Evolutionary conservation across 352 stramenopile genomes (phyloP).

Genomic region (Globisporangium canariense): DNA sequence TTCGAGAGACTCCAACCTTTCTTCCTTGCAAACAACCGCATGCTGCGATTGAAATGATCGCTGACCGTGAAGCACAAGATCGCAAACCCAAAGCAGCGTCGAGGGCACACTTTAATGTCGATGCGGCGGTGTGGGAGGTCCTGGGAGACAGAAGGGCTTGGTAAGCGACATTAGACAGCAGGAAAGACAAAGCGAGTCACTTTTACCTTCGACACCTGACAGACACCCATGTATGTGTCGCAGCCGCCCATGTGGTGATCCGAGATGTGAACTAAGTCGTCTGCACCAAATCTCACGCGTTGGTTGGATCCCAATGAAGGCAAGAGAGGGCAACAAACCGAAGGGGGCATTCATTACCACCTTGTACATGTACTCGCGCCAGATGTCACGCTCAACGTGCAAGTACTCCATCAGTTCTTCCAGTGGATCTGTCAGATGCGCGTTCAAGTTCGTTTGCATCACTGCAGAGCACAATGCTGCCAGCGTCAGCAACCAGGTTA

Average conservation of each 20-base stretch:
- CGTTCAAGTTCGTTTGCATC: conserved; percentile 68
- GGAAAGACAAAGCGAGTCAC: background rate
- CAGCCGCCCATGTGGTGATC: conserved; percentile 50
- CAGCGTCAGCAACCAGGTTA: background rate
- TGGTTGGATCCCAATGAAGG: background rate
- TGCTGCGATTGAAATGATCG: conserved; percentile 89
- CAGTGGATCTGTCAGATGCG: conserved; percentile 68
- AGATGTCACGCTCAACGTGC: conserved; percentile 68
- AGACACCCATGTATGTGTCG: conserved; percentile 88
- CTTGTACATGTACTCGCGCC: conserved; percentile 84
- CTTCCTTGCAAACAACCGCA: conserved; percentile 76
- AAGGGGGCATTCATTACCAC: conserved; percentile 27
- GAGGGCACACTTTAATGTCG: conserved; percentile 87
- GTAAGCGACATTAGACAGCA: too few species aligned
- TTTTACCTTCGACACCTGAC: conserved; percentile 50
- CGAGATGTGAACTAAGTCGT: conserved; percentile 65
- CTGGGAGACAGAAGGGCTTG: conserved; percentile 3
- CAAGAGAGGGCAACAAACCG: background rate
- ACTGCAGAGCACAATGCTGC: conserved; percentile 28
- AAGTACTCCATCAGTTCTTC: conserved; percentile 84
- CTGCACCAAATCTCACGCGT: conserved; percentile 19
- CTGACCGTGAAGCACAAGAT: conserved; percentile 91
- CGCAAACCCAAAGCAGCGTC: conserved; percentile 74
- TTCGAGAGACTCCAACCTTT: conserved; percentile 80
- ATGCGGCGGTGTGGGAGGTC: conserved; percentile 60